Base-by-base conservation (phyloP, 371 early-diverging fungal genomes). In the Batrachochytrium dendrobatidis region DNA sequence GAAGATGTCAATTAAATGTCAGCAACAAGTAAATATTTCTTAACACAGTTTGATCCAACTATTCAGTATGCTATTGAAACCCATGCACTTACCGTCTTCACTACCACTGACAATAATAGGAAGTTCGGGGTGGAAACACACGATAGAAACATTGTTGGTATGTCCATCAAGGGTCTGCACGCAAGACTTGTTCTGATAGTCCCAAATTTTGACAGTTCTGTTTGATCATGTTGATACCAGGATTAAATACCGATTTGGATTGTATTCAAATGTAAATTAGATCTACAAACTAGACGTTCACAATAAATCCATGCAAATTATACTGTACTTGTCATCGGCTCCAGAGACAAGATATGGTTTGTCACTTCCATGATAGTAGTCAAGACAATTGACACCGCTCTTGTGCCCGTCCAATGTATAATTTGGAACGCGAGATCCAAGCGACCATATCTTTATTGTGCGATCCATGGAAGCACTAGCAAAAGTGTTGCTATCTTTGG, bases 161-260 rank as follows among this genome's bases (percentile, higher is more conserved):
- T 99, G 99, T 2, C 99, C 99, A 72, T 95, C 93, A 45, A 99
- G 82, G 1, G 92, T 94, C 62, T 93, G 94, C 4, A 98, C 92
- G 62, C 99, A 95, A 28, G 91, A 89, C 74, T 94, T 97, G 81
- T 92, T 99, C 69, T 98, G 97, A 69, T 99, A 99, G 76, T 99
- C 97, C 99, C 99, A 99, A 30, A 99, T 86, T 66, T 97, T 95
- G 61, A 95, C 90, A 25, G 85, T 60, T 48, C 84, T 70, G 49
- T 33, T 18, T 20, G 33, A n/a, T n/a, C n/a, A n/a, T n/a, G n/a
- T n/a, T n/a, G n/a, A n/a, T n/a, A n/a, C n/a, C n/a, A n/a, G n/a
- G n/a, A 39, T 30, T 25, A 34, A 12, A 31, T 3, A 4, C 17
- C 24, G 25, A 60, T 45, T 45, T 3, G 15, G 8, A 12, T 3